Percentiles rank a stretch among this genome's conserved stretches.
These are phyloP conservation scores for Leishmania mexicana DNA, from an alignment of 208 protist species.

Conservation along the genomic window DNA sequence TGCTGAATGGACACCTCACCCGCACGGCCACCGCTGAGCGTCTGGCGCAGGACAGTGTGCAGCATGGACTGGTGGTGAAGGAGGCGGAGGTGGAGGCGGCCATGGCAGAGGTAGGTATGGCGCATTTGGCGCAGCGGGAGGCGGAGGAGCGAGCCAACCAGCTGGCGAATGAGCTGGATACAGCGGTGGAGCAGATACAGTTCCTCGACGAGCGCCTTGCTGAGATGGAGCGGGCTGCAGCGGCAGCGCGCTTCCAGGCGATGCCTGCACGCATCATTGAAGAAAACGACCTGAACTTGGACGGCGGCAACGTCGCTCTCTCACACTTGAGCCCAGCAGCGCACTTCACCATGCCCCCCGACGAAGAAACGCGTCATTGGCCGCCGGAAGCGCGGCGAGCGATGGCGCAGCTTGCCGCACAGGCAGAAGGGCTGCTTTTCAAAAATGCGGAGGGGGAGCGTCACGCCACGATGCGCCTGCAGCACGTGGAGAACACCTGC, in stretches of 20 bases:
- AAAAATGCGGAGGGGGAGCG: constrained; percentile 62
- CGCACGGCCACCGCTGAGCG: constrained; percentile 25
- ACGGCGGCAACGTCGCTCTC: background rate
- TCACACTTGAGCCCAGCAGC: background rate
- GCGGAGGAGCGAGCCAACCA: constrained; percentile 63
- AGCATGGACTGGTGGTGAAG: constrained; percentile 33
- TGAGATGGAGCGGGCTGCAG: constrained; percentile 64
- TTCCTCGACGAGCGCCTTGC: constrained; percentile 71
- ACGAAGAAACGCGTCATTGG: constrained; percentile 41
- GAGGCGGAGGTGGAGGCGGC: constrained; percentile 48
- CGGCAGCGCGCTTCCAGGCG: constrained; percentile 38
- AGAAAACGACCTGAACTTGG: background rate
- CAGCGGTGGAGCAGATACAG: constrained; percentile 77
- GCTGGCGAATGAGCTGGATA: constrained; percentile 61
- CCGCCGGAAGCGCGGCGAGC: constrained; percentile 47
- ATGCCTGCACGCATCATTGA: constrained; percentile 15
- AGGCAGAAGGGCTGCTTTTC: constrained; percentile 50
- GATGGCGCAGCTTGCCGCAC: constrained; percentile 45
- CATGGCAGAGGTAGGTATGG: constrained; percentile 64
- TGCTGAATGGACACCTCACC: constrained; percentile 58
- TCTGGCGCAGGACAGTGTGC: constrained; percentile 17
- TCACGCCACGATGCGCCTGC: constrained; percentile 45
- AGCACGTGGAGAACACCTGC: constrained; percentile 50
- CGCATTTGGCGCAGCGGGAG: constrained; percentile 63
- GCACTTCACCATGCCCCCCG: constrained; percentile 26